Conservation (phyloP, 257 asterid genomes). For the Phtheirospermum japonicum region DNA sequence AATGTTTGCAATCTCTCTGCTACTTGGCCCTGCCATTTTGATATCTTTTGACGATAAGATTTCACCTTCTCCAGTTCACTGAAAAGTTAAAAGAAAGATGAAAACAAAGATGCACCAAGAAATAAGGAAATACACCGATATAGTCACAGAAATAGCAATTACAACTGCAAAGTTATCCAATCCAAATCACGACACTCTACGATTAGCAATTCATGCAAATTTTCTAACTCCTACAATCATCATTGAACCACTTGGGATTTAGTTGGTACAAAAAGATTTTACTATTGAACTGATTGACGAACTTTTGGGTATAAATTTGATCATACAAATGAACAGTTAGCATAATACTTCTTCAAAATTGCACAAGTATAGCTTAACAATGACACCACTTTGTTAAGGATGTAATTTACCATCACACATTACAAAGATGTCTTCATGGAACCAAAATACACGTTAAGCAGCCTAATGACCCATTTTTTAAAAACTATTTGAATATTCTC, state of each 20-base stretch:
- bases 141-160: conserved; percentile 10
- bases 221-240: conserved; percentile 1
- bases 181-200: conserved; percentile 14
- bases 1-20: conserved; percentile 75
- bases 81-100: conserved; percentile 26
- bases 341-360: conserved; percentile 8
- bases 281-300: not conserved
- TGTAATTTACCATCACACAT: not conserved
- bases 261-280: not conserved
- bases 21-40: conserved; percentile 83
- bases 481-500: conserved; percentile 6
- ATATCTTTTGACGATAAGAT: conserved; percentile 72
- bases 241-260: not conserved
- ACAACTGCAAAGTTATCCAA: conserved; percentile 18
- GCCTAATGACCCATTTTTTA: not conserved
- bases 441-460: not conserved
- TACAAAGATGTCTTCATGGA: too few relatives aligned
- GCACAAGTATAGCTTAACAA: not conserved
- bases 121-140: conserved; percentile 19
- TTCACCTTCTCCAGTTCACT: conserved; percentile 94
- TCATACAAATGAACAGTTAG: conserved; percentile 3
- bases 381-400: not conserved
- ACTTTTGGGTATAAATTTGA: not conserved
- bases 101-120: conserved; percentile 24
- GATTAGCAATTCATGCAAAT: conserved; percentile 9